These are phyloP conservation scores for Elongisporangium anandrum DNA, from an alignment of 352 stramenopile species.

Conservation along the genomic window DNA sequence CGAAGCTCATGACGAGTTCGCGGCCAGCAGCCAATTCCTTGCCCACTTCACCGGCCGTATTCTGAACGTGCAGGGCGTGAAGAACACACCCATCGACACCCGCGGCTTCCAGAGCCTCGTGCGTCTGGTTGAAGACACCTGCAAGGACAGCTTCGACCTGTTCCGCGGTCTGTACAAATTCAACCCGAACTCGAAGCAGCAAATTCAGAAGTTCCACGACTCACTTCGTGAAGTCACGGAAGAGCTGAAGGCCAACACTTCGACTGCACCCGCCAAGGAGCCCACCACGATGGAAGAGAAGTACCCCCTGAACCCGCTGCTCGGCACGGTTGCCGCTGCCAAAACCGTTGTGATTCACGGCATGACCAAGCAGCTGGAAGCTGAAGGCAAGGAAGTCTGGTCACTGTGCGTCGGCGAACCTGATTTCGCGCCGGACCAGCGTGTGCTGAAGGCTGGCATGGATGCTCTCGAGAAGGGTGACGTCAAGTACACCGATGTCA, in stretches of 20 bases:
- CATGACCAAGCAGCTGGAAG: constrained; percentile 94
- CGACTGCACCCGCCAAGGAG: neutral
- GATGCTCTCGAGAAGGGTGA: constrained; percentile 64
- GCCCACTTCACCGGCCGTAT: constrained; percentile 97
- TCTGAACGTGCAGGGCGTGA: constrained; percentile 85
- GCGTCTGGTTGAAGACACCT: constrained; percentile 95
- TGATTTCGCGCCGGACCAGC: constrained; percentile 90
- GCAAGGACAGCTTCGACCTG: constrained; percentile 97
- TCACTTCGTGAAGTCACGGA: constrained; percentile 51
- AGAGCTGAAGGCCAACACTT: constrained; percentile 22
- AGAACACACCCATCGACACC: constrained; percentile 93
- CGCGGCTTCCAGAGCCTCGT: constrained; percentile 97
- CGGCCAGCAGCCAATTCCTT: constrained; percentile 97
- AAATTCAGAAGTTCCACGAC: constrained; percentile 75
- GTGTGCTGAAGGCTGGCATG: constrained; percentile 90
- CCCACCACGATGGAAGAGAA: constrained; percentile 37
- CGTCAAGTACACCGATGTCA: constrained; percentile 95
- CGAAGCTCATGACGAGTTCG: constrained; percentile 94
- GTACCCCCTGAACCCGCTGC: constrained; percentile 70
- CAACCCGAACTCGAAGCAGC: constrained; percentile 89
- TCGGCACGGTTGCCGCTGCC: constrained; percentile 77
- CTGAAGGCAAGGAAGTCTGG: constrained; percentile 86
- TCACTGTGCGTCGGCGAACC: constrained; percentile 95
- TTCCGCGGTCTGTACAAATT: constrained; percentile 98
- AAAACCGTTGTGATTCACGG: constrained; percentile 94